Evolutionary conservation across 2,329 filamentous ascomycete genomes (phyloP), one percentile per base, ranked within the genome.

Genomic region (Penicillium occitanis): DNA sequence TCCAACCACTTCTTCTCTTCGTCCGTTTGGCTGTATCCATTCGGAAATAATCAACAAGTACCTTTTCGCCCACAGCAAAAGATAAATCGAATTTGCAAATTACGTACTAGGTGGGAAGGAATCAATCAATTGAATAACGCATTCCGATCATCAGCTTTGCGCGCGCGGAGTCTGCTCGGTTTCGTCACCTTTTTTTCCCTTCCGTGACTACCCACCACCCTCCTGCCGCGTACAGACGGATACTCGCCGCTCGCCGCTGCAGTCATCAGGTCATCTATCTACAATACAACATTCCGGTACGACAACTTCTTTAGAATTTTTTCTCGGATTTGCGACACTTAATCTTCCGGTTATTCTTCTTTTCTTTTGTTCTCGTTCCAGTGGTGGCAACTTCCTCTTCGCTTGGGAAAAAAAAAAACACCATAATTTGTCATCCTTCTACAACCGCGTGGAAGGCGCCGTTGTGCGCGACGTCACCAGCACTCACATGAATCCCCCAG

Each of bases 401-500:
- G 35, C 57, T 19, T 44, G 6, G 19, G 30, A 33, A 33, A 33
- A 35, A 19, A 19, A 19, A 10, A 11, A 33, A 25, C 1, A 19
- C n/a, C 53, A 5, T 40, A 57, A 57, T 40, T 37, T 37, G n/a
- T 37, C 53, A 60, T 63, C 61, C 61, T 63, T 62, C 60, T 55
- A 57, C 63, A 28, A 60, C 63, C 25, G 63, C 63, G 65, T 66
- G 30, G 53, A 60, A 60, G 53, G 66, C 63, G 66, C 66, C 66
- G 61, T 22, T 42, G 66, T 65, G 63, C 62, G 66, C 61, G 53
- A 59, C 48, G 22, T 50, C 35, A 46, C 19, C 48, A 22, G 14
- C 46, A 65, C 67, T 65, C 71, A 72, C 70, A 72, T 72, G 67
- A 68, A 63, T 68, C 64, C 69, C 46, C 65, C 67, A 51, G 42